Evolutionary conservation across 2,329 filamentous ascomycete genomes (phyloP).

Genomic region (Zalaria obscura): DNA sequence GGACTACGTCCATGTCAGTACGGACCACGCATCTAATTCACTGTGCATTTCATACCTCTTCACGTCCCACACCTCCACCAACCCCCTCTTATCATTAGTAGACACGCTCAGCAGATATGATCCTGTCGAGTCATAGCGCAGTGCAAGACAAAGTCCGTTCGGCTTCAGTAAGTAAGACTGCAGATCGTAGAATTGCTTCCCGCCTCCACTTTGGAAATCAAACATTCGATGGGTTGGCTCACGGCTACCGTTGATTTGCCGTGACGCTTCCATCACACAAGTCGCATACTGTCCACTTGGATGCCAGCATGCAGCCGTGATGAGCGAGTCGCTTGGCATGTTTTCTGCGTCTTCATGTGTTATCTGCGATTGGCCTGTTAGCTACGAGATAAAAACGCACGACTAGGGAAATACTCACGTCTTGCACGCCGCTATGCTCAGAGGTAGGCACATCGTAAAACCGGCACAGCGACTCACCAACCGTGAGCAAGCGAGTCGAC

Average conservation of each 20-base stretch:
- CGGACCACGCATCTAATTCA: background rate
- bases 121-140: slow-evolving; percentile 17
- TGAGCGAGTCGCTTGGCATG: slow-evolving; percentile 11
- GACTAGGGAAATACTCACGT: background rate
- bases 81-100: slow-evolving; percentile 15
- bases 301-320: slow-evolving; percentile 21
- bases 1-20: background rate
- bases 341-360: slow-evolving; percentile 12
- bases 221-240: slow-evolving; percentile 12
- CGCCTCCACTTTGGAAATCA: slow-evolving; percentile 5
- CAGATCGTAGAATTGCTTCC: slow-evolving; percentile 5
- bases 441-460: slow-evolving; percentile 16
- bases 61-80: slow-evolving; percentile 16
- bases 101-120: slow-evolving; percentile 15
- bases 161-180: slow-evolving; percentile 11
- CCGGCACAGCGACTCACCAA: slow-evolving; percentile 18
- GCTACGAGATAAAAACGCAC: background rate
- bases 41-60: background rate
- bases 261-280: slow-evolving; percentile 13
- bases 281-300: slow-evolving; percentile 16
- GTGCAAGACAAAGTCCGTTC: slow-evolving; percentile 12
- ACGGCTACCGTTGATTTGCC: slow-evolving; percentile 7
- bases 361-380: background rate
- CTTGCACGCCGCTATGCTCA: background rate
- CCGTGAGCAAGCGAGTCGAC: slow-evolving; percentile 14